phyloP scores from a whole-genome alignment of 2,329 filamentous ascomycete genomes.

The Aspergillus ochraceoroseus region DNA sequence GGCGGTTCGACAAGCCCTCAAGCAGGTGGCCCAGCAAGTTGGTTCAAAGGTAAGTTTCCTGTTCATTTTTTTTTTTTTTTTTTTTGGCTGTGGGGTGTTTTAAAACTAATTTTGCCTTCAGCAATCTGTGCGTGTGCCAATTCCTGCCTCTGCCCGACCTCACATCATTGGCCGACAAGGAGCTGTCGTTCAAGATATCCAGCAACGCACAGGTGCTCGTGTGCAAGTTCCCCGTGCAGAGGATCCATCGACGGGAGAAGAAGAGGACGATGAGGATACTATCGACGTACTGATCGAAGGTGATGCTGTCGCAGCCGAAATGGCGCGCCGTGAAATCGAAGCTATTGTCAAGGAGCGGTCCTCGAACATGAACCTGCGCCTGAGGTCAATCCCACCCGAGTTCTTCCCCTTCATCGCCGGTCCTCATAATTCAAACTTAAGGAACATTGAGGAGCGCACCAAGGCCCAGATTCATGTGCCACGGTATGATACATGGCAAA shows the following conservation, averaged over 20 bases:
- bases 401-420: conserved; percentile 95
- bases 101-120: conserved; percentile 36
- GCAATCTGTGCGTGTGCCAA: conserved; percentile 67
- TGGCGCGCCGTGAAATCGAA: conserved; percentile 76
- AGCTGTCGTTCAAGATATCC: conserved; percentile 80
- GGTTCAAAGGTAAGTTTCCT: conserved; percentile 65
- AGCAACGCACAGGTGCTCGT: conserved; percentile 81
- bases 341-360: conserved; percentile 83
- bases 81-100: conserved; percentile 6
- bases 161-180: conserved; percentile 93
- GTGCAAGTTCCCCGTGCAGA: conserved; percentile 85
- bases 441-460: conserved; percentile 64
- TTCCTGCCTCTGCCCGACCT: conserved; percentile 76
- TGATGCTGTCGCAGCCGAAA: conserved; percentile 78
- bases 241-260: conserved; percentile 58
- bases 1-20: conserved; percentile 78
- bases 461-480: conserved; percentile 80
- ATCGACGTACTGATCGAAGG: conserved; percentile 88
- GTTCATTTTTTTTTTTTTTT: not conserved
- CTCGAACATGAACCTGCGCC: conserved; percentile 71
- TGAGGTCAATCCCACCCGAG: conserved; percentile 80
- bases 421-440: conserved; percentile 62
- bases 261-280: conserved; percentile 70
- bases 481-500: conserved; percentile 67
- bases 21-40: conserved; percentile 82